Base-by-base conservation (phyloP, 805 yeast species). In the Saturnispora dispora region DNA sequence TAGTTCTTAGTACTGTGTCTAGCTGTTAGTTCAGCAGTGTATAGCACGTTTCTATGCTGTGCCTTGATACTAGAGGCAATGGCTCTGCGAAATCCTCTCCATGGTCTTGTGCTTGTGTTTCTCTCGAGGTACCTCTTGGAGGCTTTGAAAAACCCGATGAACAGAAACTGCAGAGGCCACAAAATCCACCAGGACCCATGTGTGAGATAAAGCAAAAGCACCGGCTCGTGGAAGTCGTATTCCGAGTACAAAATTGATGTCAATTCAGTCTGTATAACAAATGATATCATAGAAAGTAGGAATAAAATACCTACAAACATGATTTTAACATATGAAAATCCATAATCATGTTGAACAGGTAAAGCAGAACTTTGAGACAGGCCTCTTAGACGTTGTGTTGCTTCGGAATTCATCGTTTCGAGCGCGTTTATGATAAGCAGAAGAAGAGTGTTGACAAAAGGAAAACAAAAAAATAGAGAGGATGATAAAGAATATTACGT, bases 261-360 rank as follows among this genome's bases (percentile, higher is more conserved):
- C 53, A 82, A 71, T 63, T 88, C 96, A 0, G 96, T 88, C 62
- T 88, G 96, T 15, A 75, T 60, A 4, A 88, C 89, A 66, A 88
- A 88, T 3, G 89, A 60, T 7, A 77, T 60, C 53, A 82, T 57
- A 0, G 84, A 76, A 1, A 78, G 52, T 1, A 72, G 13, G 41
- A 82, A 74, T 2, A 84, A 71, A 1, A 67, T 56, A 3, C 69
- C 66, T 5, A 82, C 79, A 56, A 76, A 71, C 4, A 69, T 53
- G n/a, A 78, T 60, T 51, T 70, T 73, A 37, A 65, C 58, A 52
- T 64, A 62, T 2, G 71, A 67, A 39, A 63, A 64, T 10, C 58
- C 59, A n/a, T 59, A 54, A 15, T 57, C 58, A 28, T 57, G 51
- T 15, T 18, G 22, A 11, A 78, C 81, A 11, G 65, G 75, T 5